These are phyloP conservation scores for Mycena metata DNA, from an alignment of 768 basidiomycete species.

Conservation along the genomic window DNA sequence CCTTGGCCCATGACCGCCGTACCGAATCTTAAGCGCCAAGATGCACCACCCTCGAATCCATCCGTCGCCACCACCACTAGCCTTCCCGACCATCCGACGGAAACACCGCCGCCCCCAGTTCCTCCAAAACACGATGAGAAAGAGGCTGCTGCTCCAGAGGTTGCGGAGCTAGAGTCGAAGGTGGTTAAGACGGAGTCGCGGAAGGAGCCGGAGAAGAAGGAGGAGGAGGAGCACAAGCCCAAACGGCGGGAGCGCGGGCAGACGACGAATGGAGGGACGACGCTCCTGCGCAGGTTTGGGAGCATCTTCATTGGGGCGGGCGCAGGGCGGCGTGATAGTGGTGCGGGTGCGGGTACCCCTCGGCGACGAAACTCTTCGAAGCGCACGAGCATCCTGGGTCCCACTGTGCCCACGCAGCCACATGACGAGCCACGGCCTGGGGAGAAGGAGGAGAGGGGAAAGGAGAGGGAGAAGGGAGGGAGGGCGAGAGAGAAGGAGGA, in stretches of 20 bases:
- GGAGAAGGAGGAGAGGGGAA: constrained; percentile 41
- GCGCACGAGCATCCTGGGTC: constrained; percentile 65
- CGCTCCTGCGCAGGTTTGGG: constrained; percentile 84
- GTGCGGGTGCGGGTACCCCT: constrained; percentile 35
- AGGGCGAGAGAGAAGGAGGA: no score
- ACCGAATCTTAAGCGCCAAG: no score
- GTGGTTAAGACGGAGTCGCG: constrained; percentile 52
- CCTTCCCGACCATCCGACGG: constrained; percentile 7
- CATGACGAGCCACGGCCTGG: constrained; percentile 47
- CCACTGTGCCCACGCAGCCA: constrained; percentile 47
- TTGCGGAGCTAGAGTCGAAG: constrained; percentile 53
- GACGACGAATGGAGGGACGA: constrained; percentile 72
- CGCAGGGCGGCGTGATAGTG: constrained; percentile 58
- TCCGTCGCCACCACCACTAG: neutral
- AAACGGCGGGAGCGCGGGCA: constrained; percentile 46
- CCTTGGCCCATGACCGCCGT: no score
- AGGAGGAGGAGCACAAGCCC: constrained; percentile 48
- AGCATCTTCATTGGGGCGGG: constrained; percentile 70
- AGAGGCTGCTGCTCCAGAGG: neutral
- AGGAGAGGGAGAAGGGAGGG: constrained; percentile 43
- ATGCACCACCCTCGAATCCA: neutral
- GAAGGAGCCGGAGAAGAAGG: constrained; percentile 60
- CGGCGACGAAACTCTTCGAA: constrained; percentile 49
- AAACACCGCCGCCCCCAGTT: neutral
- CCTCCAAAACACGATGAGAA: neutral